Evolutionary conservation across 345 rosid species (phyloP), one percentile per base, ranked within the genome.

Genomic region (Eutrema yunnanense): DNA sequence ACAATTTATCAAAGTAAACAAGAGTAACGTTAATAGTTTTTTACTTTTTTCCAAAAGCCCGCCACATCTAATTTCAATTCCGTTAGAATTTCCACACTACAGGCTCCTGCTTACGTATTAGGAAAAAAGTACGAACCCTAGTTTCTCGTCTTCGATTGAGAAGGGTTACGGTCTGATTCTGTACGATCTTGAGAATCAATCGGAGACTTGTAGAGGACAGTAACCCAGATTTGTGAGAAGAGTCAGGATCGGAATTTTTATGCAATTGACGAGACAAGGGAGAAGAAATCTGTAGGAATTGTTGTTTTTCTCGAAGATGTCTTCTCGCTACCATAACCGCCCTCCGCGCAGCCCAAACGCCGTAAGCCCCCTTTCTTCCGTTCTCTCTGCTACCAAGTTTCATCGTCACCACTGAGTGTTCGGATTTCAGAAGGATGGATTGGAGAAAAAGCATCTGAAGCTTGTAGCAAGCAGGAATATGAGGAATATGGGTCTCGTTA

Each of bases 301-400:
- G n/a, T n/a, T n/a, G n/a, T n/a, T n/a, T n/a, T 53, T 53, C 46
- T 34, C 59, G 6, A 47, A 56, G 32, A 87, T 91, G 95, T 44
- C 92, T 40, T 83, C 93, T 6, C 84, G 97, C 26, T 84, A 87
- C 62, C 97, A 92, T 83, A 92, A 87, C 46, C 73, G 92, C 69
- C 89, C 89, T 34, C 97, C 97, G 5, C 96, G 92, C 3, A 90
- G 91, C 60, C 87, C 94, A 22, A 71, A 71, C 34, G 0, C 79
- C 32, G 97, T 92, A 85, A 82, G 82, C 5, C 19, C 9, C 4
- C 2, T 47, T 63, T 8, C 0, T 3, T 1, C 9, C 29, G n/a
- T 4, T 19, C 22, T 22, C 13, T 40, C 30, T 41, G 6, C 19
- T 2, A 22, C 64, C 14, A 11, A 12, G 12, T 30, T 44, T 27